phyloP scores from a whole-genome alignment of 208 protist genomes.

The Spironucleus salmonicida region DNA sequence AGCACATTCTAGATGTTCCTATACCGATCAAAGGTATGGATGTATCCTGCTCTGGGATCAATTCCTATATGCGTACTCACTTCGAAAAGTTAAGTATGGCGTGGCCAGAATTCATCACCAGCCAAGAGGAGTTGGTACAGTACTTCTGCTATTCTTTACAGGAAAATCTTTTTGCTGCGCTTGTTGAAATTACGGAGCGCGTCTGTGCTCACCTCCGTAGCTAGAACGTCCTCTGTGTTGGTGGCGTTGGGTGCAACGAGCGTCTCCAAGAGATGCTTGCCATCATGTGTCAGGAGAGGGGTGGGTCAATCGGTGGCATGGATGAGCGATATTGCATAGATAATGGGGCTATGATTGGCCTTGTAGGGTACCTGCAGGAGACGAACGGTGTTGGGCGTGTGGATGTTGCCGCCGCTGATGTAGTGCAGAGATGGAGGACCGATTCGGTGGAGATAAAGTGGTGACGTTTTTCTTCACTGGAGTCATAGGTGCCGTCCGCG shows the following conservation, averaged over 20 bases:
- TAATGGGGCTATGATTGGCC: conserved; percentile 99
- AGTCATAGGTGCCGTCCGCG: no score
- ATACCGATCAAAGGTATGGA: conserved; percentile 55
- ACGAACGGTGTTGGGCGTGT: conserved; percentile 49
- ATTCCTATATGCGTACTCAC: conserved; percentile 21
- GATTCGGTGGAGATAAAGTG: conserved; percentile 78
- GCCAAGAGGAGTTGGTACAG: conserved; percentile 61
- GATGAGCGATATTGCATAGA: conserved; percentile 96
- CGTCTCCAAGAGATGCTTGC: conserved; percentile 46
- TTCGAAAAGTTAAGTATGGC: no score
- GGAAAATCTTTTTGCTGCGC: conserved; percentile 93
- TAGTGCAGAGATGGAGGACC: conserved; percentile 65
- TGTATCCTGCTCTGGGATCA: conserved; percentile 50
- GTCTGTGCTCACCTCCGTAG: conserved; percentile 85
- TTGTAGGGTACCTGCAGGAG: conserved; percentile 79
- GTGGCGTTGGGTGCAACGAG: conserved; percentile 83
- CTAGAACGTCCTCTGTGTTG: conserved; percentile 86
- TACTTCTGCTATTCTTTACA: conserved; percentile 94
- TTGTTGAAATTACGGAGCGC: conserved; percentile 94
- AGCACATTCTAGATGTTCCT: conserved; percentile 27
- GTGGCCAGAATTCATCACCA: no score
- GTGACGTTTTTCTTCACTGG: conserved; percentile 53
- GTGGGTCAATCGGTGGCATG: conserved; percentile 55
- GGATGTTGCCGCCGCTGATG: conserved; percentile 45
- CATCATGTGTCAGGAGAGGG: conserved; percentile 40